These are phyloP conservation scores for Ceratobasidium papillatum DNA, from an alignment of 1,284 basidiomycete species.

Conservation along the genomic window DNA sequence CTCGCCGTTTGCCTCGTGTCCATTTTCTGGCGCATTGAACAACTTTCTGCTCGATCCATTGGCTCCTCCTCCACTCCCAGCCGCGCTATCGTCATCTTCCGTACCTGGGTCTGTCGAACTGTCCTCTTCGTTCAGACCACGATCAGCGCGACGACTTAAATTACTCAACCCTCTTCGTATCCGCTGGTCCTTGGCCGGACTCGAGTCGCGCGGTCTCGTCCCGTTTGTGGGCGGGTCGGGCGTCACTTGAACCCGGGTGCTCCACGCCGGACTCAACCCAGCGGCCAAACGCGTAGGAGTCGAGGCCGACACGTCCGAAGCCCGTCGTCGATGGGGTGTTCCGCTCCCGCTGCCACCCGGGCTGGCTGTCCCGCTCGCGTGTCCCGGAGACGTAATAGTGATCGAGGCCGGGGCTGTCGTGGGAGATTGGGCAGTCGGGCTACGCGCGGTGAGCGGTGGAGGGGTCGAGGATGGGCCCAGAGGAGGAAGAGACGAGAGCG, in stretches of 20 bases:
- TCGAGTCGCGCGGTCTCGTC: conserved; percentile 5
- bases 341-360: conserved; percentile 22
- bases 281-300: conserved; percentile 23
- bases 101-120: conserved; percentile 27
- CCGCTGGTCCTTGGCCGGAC: conserved; percentile 20
- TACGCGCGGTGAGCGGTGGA: neutral
- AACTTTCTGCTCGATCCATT: conserved; percentile 2
- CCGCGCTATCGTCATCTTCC: conserved; percentile 19
- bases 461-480: neutral
- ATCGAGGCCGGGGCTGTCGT: neutral
- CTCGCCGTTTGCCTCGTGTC: conserved; percentile 31
- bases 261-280: conserved; percentile 21
- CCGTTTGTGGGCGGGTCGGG: conserved; percentile 3
- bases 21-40: conserved; percentile 15
- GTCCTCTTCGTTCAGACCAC: conserved; percentile 31
- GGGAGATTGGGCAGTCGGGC: conserved; percentile 19
- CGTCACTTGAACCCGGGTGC: conserved; percentile 17
- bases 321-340: conserved; percentile 19
- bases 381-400: conserved; percentile 36
- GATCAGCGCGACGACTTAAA: conserved; percentile 19
- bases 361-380: conserved; percentile 8
- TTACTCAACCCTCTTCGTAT: conserved; percentile 27
- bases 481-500: conserved; percentile 8
- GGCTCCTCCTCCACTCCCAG: conserved; percentile 14
- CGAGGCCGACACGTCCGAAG: conserved; percentile 26